Evolutionary conservation across 345 rosid species (phyloP), one percentile per base, ranked within the genome.

Genomic region (Moricandia moricandioides): DNA sequence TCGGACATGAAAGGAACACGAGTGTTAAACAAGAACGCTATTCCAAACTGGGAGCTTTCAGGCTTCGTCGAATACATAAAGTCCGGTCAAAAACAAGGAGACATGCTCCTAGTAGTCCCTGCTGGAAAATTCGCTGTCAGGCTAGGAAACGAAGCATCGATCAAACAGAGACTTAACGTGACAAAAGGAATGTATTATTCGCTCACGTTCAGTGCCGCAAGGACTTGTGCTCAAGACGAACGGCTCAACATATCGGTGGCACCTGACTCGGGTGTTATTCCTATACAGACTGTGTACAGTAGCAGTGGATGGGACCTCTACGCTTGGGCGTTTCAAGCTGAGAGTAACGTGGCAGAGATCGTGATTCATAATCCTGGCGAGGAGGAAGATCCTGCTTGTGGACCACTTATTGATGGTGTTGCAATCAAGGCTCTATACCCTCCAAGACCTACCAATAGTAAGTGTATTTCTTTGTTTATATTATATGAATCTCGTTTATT

Each of bases 51-150:
- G 98, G 92, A 87, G 66, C 75, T 87, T n/a, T 83, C 88, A 0
- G 98, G 98, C 3, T 87, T 82, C 58, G 89, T 93, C 6, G 96
- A 93, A 79, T 91, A 89, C 91, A 89, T 93, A n/a, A 86, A 80
- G 75, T 84, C 96, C 2, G 98, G 98, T 1, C 97, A 93, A 67
- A 93, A 87, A 78, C 98, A 93, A 80, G 97, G 98, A 11, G 98
- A 87, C 83, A 93, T 93, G 98, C 64, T 91, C 54, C 90, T 93
- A 4, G 88, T 93, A 1, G 98, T 93, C 34, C 98, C 97, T 0
- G 89, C 62, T 11, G 98, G 98, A 1, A 86, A 92, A 30, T 87
- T 79, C 66, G 97, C 97, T 0, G 88, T 88, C 2, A 75, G 98
- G 71, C 78, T 93, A 13, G 97, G 98, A 16, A 93, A 91, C 84